phyloP scores from a whole-genome alignment of 306 rosid species.

The Astragalus glycyphyllos region DNA sequence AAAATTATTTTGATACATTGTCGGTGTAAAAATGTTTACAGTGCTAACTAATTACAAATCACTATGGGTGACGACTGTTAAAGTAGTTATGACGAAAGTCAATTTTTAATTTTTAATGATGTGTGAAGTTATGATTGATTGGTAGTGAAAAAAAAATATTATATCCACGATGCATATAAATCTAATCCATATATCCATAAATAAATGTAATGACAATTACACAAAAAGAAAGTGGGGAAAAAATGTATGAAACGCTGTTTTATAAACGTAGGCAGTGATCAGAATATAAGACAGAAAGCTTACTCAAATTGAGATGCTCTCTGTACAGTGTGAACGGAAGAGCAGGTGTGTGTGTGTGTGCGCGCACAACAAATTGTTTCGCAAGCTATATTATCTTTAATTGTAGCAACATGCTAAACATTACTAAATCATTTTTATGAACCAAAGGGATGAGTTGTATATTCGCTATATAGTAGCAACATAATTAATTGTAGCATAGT shows the following conservation, averaged over 20 bases:
- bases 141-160: too few species aligned
- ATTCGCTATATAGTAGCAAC: background rate
- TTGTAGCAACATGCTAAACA: background rate
- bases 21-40: too few species aligned
- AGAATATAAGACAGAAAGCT: background rate
- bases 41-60: too few species aligned
- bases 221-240: background rate
- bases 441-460: conserved; percentile 33
- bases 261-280: background rate
- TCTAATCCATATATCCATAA: too few species aligned
- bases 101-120: too few species aligned
- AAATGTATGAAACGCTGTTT: background rate
- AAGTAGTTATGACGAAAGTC: too few species aligned
- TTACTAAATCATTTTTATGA: background rate
- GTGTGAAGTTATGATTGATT: too few species aligned
- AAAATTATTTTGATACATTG: too few species aligned
- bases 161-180: too few species aligned
- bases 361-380: background rate
- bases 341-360: background rate
- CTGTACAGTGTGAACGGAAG: background rate
- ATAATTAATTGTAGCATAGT: conserved; percentile 14
- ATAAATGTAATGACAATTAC: background rate
- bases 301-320: background rate
- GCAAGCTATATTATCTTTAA: conserved; percentile 5
- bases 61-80: too few species aligned